Percentiles rank a stretch among this genome's conserved stretches.
phyloP scores from a whole-genome alignment of 257 asterid genomes.

The Ophiorrhiza pumila region DNA sequence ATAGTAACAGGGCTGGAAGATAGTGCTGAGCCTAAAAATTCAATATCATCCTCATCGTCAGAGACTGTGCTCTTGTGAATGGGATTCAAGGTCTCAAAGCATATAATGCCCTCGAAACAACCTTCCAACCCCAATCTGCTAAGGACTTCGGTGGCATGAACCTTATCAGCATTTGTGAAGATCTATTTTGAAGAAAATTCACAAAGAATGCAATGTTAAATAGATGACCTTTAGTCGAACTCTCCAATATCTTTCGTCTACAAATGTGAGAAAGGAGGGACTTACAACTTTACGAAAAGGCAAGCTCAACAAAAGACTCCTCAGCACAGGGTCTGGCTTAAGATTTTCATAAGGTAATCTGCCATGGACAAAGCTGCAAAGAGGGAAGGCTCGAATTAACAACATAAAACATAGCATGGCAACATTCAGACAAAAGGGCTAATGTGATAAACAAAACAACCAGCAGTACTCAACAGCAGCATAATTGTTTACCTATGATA shows the following conservation, averaged over 20 bases:
- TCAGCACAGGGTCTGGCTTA: conserved; percentile 79
- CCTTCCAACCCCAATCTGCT: conserved; percentile 69
- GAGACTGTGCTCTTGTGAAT: conserved; percentile 56
- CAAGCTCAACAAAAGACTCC: conserved; percentile 70
- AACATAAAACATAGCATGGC: neutral
- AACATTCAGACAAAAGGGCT: too few species aligned
- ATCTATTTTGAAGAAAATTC: conserved; percentile 39
- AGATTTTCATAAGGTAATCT: conserved; percentile 87
- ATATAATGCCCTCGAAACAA: conserved; percentile 91
- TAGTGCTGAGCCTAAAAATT: conserved; percentile 47
- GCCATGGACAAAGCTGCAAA: conserved; percentile 89
- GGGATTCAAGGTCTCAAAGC: conserved; percentile 93
- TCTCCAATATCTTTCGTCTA: too few species aligned
- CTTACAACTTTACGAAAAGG: conserved; percentile 87
- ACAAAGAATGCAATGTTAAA: neutral
- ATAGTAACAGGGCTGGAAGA: conserved; percentile 15
- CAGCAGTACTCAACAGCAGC: neutral
- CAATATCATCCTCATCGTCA: conserved; percentile 79
- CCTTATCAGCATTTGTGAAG: conserved; percentile 88
- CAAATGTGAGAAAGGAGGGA: neutral
- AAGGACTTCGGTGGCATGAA: conserved; percentile 72
- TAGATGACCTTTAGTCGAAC: neutral
- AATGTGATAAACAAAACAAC: neutral
- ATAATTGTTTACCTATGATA: conserved; percentile 55
- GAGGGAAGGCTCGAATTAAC: neutral